A percentile compares a stretch with the other conserved stretches of the same genome.
Evolutionary conservation across 2,329 filamentous ascomycete genomes (phyloP).

Genomic region (Colletotrichum paranaense): DNA sequence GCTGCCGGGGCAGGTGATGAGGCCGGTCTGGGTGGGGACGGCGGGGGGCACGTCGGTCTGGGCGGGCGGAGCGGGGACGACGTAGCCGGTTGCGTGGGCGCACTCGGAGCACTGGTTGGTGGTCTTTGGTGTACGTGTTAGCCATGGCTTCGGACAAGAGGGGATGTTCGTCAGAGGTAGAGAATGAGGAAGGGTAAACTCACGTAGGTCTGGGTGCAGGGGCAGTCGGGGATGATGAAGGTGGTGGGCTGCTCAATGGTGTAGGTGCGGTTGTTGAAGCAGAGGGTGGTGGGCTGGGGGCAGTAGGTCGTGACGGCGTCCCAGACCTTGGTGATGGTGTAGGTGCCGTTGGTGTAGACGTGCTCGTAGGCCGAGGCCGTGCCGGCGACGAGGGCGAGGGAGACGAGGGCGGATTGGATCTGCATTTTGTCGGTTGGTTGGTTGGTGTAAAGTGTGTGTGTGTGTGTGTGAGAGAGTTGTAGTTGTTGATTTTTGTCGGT

Average conservation of each 20-base stretch:
- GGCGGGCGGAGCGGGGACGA: background rate
- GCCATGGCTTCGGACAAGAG: too few relatives aligned
- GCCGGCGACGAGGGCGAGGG: conserved; percentile 40
- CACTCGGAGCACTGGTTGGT: background rate
- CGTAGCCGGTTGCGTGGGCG: background rate
- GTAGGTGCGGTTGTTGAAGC: conserved; percentile 56
- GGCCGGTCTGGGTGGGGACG: background rate
- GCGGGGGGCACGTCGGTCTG: conserved; percentile 14
- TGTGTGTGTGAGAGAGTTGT: conserved; percentile 21
- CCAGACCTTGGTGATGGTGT: conserved; percentile 51
- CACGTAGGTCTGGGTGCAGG: conserved; percentile 53
- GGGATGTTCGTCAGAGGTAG: background rate
- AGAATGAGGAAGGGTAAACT: background rate
- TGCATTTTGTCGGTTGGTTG: conserved; percentile 43
- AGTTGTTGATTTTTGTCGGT: conserved; percentile 31
- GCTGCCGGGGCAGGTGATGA: background rate
- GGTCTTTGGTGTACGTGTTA: background rate
- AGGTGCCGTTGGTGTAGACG: conserved; percentile 37
- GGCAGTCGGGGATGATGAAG: conserved; percentile 66
- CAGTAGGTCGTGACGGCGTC: conserved; percentile 53
- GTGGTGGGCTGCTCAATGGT: conserved; percentile 65
- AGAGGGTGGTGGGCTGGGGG: conserved; percentile 54
- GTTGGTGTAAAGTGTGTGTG: background rate
- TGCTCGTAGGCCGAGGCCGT: conserved; percentile 12
- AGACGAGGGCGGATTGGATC: conserved; percentile 40